Conservation (phyloP, 768 basidiomycete genomes). For the Podaxis sp. region DNA sequence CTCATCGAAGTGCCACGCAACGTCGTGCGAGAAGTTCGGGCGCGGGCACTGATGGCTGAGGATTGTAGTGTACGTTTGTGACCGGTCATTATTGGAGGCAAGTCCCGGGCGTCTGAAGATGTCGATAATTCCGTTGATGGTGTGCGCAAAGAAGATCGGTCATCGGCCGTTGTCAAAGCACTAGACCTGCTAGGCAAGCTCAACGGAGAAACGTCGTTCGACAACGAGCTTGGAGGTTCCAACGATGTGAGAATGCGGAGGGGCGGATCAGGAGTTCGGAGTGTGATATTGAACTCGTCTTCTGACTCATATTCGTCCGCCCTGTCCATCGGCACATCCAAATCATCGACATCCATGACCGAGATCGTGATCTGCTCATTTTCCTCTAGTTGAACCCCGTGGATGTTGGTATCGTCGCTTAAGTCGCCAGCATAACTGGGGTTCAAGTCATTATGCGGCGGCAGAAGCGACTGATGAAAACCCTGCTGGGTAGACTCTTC, state of each 20-base stretch:
- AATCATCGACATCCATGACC: conserved; percentile 31
- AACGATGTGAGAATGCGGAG: conserved; percentile 12
- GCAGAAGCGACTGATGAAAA: conserved; percentile 75
- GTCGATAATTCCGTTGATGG: conserved; percentile 42
- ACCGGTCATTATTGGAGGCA: neutral
- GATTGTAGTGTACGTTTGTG: conserved; percentile 7
- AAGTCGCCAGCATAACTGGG: conserved; percentile 57
- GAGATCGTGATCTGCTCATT: conserved; percentile 29
- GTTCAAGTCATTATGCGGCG: conserved; percentile 56
- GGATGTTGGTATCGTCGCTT: conserved; percentile 50
- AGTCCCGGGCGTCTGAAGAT: conserved; percentile 19
- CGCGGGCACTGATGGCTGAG: neutral
- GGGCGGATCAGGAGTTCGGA: conserved; percentile 57
- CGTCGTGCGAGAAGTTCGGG: neutral
- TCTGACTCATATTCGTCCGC: conserved; percentile 46
- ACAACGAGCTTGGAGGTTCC: neutral
- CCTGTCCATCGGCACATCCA: conserved; percentile 22
- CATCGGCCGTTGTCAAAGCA: conserved; percentile 37
- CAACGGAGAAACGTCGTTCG: conserved; percentile 18
- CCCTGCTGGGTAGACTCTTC: conserved; percentile 50
- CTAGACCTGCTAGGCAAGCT: conserved; percentile 34
- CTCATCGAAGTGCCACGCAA: neutral
- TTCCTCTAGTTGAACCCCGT: conserved; percentile 39
- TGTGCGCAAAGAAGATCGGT: conserved; percentile 37
- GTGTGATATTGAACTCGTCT: conserved; percentile 64